Base-by-base conservation (phyloP, 345 rosid species). In the Camelina neglecta region DNA sequence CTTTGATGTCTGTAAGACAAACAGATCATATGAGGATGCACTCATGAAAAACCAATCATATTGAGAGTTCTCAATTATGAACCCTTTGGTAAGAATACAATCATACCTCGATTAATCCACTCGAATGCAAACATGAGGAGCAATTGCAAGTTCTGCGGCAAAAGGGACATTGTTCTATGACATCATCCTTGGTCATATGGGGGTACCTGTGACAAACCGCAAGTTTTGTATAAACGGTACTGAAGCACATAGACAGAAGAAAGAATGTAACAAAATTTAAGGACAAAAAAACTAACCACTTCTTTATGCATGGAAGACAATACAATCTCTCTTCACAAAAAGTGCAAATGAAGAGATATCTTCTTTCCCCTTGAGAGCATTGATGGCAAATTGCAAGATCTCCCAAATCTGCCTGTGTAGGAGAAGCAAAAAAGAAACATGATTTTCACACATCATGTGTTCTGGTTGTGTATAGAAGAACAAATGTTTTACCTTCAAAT, bases 71-170 rank as follows among this genome's bases (percentile, higher is more conserved):
- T 49, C 23, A 49, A 8, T 8, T 29, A 8, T 49, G 50, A 47
- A n/a, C n/a, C 51, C 6, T 7, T 44, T 51, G 56, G 31, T 2
- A 26, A 33, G n/a, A 60, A 65, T 2, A 53, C 56, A 39, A 50
- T 44, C 65, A 78, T 58, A 92, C 99, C 97, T 88, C 78, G 45
- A 92, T 83, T 63, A 87, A 74, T 53, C 93, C 88, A 76, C 82
- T 76, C 10, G 85, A 81, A 71, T 88, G 98, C 82, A 95, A 78
- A 79, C 99, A 95, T 29, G 57, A 42, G 55, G 76, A 80, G 81
- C 99, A 95, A 81, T 92, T 95, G 89, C 99, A 95, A 69, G 80
- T 92, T 70, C 78, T 78, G 1, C 88, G 80, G 71, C 99, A 95
- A 67, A 73, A 86, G 35, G 99, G 99, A 80, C 99, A 95, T 58